Evolutionary conservation across 106 monocot genomes (phyloP).

Genomic region (Dactylorhiza incarnata): DNA sequence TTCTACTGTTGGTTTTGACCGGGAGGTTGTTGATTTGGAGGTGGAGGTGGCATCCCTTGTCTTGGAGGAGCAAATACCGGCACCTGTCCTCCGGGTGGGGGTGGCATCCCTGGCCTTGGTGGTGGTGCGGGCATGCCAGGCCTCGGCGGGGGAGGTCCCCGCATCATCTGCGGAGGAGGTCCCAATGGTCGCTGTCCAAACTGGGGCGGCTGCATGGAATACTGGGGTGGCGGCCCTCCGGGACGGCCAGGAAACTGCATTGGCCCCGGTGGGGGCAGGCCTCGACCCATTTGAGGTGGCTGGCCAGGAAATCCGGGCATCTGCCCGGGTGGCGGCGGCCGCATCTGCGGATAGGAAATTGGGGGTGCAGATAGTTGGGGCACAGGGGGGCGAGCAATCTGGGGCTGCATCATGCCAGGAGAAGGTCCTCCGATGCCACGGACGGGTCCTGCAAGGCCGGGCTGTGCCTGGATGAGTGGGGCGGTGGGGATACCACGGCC

Average conservation of each 20-base stretch:
- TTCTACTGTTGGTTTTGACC: conserved; percentile 39
- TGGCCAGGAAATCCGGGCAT: conserved; percentile 41
- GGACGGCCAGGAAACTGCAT: conserved; percentile 53
- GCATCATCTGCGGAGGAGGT: conserved; percentile 59
- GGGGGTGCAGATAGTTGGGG: conserved; percentile 57
- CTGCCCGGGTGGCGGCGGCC: conserved; percentile 45
- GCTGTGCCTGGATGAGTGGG: conserved; percentile 74
- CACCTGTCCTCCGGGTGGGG: conserved; percentile 47
- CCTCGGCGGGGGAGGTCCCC: conserved; percentile 41
- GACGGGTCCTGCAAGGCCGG: conserved; percentile 83
- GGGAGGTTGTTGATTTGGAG: conserved; percentile 43
- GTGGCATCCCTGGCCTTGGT: conserved; percentile 82
- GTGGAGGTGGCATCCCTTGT: conserved; percentile 83
- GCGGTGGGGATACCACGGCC: conserved; percentile 89
- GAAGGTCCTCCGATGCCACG: conserved; percentile 87
- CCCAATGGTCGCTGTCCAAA: conserved; percentile 74
- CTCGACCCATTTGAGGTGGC: conserved; percentile 20
- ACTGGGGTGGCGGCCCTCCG: conserved; percentile 45
- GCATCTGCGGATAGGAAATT: conserved; percentile 62
- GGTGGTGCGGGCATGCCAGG: conserved; percentile 51
- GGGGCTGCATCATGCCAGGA: conserved; percentile 96
- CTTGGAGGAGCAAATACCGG: conserved; percentile 62
- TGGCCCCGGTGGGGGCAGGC: conserved; percentile 25
- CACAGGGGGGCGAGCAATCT: conserved; percentile 61
- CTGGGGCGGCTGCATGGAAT: conserved; percentile 43